phyloP scores from a whole-genome alignment of 345 rosid genomes.

The Eucalyptus regnans region DNA sequence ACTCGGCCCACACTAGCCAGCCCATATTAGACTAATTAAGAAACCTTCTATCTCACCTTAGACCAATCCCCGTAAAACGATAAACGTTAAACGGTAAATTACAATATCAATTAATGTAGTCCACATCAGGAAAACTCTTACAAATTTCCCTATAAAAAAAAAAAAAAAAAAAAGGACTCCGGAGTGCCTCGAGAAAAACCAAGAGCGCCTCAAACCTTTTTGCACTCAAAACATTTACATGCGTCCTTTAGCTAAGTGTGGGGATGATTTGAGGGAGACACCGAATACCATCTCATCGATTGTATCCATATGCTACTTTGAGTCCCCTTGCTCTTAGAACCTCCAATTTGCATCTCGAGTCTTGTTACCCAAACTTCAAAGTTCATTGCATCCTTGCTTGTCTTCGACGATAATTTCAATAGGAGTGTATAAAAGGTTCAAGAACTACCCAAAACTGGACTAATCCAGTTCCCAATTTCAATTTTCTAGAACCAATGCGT shows the following conservation, averaged over 20 bases:
- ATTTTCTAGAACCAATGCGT: too few relatives aligned
- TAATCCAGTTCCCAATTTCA: rapidly evolving
- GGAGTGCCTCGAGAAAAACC: not conserved
- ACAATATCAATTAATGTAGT: too few relatives aligned
- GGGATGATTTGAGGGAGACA: not conserved
- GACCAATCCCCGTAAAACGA: too few relatives aligned
- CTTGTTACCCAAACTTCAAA: not conserved
- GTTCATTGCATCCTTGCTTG: rapidly evolving
- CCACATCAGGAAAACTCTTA: too few relatives aligned
- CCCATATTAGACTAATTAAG: too few relatives aligned
- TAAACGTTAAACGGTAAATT: too few relatives aligned
- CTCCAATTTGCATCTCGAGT: not conserved
- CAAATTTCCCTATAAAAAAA: not conserved
- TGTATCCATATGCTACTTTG: not conserved
- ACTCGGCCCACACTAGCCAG: too few relatives aligned
- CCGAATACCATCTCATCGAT: not conserved
- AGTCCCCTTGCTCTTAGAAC: not conserved
- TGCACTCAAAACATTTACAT: not conserved
- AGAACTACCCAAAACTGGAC: rapidly evolving
- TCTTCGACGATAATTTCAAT: not conserved
- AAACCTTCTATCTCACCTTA: too few relatives aligned
- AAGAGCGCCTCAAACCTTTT: not conserved
- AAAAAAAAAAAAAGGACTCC: rapidly evolving
- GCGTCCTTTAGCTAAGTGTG: not conserved
- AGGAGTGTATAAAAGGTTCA: too few relatives aligned